Evolutionary conservation across 116 monocot species (phyloP).

Genomic region (Papilionanthe hybrid): DNA sequence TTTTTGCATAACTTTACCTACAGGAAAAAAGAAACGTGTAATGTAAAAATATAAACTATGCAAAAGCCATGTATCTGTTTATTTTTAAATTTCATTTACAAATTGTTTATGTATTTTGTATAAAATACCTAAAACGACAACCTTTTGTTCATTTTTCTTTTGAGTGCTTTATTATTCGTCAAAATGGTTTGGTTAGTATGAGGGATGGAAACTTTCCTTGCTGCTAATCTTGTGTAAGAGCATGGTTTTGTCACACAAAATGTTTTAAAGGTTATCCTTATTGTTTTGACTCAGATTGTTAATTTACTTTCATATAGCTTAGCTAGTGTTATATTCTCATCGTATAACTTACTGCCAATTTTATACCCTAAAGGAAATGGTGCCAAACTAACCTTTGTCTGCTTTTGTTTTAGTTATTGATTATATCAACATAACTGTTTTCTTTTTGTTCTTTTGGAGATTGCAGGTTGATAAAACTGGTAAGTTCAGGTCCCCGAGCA

Average conservation of each 20-base stretch:
- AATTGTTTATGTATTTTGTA: background rate
- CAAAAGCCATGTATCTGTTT: background rate
- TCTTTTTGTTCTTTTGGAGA: background rate
- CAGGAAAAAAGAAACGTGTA: background rate
- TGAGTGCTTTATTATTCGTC: too few species aligned
- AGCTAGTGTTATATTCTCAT: background rate
- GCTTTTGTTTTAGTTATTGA: background rate
- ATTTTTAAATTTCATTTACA: background rate
- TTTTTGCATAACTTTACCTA: background rate
- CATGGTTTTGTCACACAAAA: background rate
- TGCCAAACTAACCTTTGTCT: background rate
- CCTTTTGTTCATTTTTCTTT: background rate
- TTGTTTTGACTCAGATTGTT: background rate
- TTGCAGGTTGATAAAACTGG: slow-evolving; percentile 3
- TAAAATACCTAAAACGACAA: background rate
- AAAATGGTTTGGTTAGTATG: too few species aligned
- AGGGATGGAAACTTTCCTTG: too few species aligned
- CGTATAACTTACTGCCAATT: background rate
- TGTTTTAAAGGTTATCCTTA: background rate
- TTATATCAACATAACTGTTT: background rate
- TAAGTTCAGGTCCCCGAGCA: background rate
- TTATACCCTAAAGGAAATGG: background rate
- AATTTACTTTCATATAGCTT: background rate
- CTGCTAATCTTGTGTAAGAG: background rate
- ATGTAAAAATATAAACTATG: background rate